Evolutionary conservation across 306 rosid species (phyloP), one percentile per base, ranked within the genome.

Genomic region (Sechiopsis laciniata): DNA sequence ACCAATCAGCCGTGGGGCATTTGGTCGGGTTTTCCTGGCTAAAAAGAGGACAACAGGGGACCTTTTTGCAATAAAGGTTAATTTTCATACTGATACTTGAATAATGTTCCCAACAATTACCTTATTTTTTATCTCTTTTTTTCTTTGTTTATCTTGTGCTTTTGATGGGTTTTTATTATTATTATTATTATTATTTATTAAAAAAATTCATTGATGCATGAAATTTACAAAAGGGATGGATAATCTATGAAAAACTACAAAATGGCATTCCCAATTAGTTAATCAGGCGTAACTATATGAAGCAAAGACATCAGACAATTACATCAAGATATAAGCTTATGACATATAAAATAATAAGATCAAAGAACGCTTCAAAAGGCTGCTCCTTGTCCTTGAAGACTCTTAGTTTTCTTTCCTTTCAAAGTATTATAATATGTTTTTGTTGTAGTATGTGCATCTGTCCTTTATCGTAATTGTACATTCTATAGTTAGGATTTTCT

Each of bases 11-110:
- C 96, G 99, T 57, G 99, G 99, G 75, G 99, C 99, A 84, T 94
- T 94, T 83, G 99, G 99, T 78, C 88, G 99, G 83, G 99, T 94
- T 84, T 94, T 94, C 85, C 80, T 94, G 84, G 99, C 99, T 78
- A 89, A 89, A 81, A 94, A 94, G 91, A 89, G 99, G 84, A 89
- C 94, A 22, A 94, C 99, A 8, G 99, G 99, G 69, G 99, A 94
- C 80, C 95, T 94, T 66, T 94, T 94, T 83, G 99, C 99, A 0
- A 94, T 94, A 82, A 94, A 94, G 95, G 99, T 87, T 65, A 81
- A 48, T 50, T 57, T 72, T 51, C 59, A 4, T 21, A 12, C 24
- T 26, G 29, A 77, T 53, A 62, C 70, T 73, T 52, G 6, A 51
- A n/a, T 42, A 66, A 66, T 19, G 24, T 19, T 68, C 57, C 73